Evolutionary conservation across 805 yeast genomes (phyloP), one percentile per base, ranked within the genome.

Genomic region (Saccharomyces paradoxus): DNA sequence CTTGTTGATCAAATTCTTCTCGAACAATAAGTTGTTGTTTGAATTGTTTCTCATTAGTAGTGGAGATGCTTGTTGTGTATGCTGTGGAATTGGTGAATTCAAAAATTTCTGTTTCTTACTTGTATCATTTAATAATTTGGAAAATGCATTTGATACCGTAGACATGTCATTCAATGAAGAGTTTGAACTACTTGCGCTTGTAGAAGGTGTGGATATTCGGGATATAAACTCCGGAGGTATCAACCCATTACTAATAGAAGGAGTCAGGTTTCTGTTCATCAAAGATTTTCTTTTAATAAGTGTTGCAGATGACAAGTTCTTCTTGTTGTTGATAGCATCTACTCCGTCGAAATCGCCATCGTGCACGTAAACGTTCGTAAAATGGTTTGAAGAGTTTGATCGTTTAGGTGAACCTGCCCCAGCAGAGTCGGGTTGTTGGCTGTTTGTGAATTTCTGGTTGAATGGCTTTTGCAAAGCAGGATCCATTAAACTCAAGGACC

Each of bases 201-300:
- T 57, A 8, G 70, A 61, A 9, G 72, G 71, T 1, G 71, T 61
- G 1, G 72, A 66, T 27, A 69, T 59, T 48, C 69, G 61, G 2
- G 71, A 68, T 50, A 66, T 67, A 53, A 69, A 68, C 50, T 68
- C 73, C 0, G 73, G 73, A 4, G 73, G 73, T n/a, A 69, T 69
- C 51, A 67, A 54, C 1, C 70, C 65, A 21, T 57, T 60, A 24
- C 59, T 57, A 6, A 17, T 50, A 22, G 31, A 26, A 14, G 41
- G 30, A 41, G 29, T 50, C 27, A 37, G 32, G 27, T 30, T 46
- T 26, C 28, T 51, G 30, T 21, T 46, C 14, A 46, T 22, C 22
- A 49, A 29, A 13, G 53, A 32, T 32, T 49, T 54, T 27, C 56
- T 51, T 44, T 37, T 37, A 9, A 37, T 37, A 10, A 37, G 44